phyloP scores from a whole-genome alignment of 169 alveolate species.

The Blepharisma undulans region DNA sequence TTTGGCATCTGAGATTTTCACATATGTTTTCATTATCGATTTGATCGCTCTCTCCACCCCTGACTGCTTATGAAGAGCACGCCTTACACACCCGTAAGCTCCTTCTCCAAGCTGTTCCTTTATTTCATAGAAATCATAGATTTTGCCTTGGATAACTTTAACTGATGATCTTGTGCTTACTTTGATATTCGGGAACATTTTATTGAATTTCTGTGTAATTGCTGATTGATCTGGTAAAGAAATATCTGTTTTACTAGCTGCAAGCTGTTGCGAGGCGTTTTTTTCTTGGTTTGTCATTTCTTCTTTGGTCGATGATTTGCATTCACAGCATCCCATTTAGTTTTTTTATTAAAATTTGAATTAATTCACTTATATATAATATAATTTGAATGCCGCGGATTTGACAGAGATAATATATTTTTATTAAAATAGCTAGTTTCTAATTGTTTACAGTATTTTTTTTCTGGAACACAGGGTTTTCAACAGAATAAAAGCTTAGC shows the following conservation, averaged over 20 bases:
- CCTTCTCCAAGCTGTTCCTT: slow-evolving; percentile 37
- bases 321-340: not conserved
- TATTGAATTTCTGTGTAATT: not conserved
- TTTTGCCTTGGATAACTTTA: not conserved
- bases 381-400: not conserved
- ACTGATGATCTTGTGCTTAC: not conserved
- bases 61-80: slow-evolving; percentile 47
- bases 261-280: not conserved
- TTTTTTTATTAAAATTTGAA: not conserved
- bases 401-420: not conserved
- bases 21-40: slow-evolving; percentile 70
- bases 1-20: slow-evolving; percentile 55
- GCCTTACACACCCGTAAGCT: slow-evolving; percentile 62
- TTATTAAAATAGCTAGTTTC: not conserved
- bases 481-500: not conserved
- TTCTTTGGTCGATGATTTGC: not conserved
- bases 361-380: not conserved
- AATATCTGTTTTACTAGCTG: not conserved
- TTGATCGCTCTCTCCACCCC: slow-evolving; percentile 76
- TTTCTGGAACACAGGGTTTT: not conserved
- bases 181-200: not conserved
- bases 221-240: not conserved
- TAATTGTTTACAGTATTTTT: not conserved
- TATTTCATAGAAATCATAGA: not conserved
- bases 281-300: not conserved